Base-by-base conservation (phyloP, 2,329 filamentous ascomycete genomes). In the Aspergillus jensenii region DNA sequence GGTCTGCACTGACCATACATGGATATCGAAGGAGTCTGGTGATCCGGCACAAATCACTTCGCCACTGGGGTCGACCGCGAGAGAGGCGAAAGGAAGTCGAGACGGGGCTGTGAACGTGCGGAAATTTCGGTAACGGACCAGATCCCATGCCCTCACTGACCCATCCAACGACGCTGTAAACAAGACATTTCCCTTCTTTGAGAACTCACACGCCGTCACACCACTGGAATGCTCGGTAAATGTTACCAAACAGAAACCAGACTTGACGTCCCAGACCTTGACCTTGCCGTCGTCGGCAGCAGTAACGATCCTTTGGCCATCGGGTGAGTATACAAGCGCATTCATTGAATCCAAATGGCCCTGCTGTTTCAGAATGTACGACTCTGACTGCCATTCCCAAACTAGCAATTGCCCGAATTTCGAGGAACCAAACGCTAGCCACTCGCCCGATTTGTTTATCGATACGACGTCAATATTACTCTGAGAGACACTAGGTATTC, bases 361-460 rank as follows among this genome's bases (percentile, higher is more conserved):
- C 75, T 98, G 95, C 71, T 99, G 95, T 77, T 99, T 99, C 48
- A 99, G 81, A 58, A 99, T 96, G 74, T 99, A 99, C 6, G 93
- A 98, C 75, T 99, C 96, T 0, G 95, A 99, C 72, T 98, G 93
- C 93, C 96, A 99, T 74, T 99, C 95, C 95, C 95, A 99, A 4
- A 99, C 95, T 4, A 99, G 79, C n/a, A 99, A 81, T 72, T 99
- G 95, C 0, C 96, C 96, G 5, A 96, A 83, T 68, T 96, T 96
- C 2, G 95, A 96, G 0, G 96, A 95, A 14, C 93, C 95, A 73
- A 99, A 97, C 0, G 96, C 96, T 21, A 99, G 80, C 95, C 95
- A 99, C 78, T 98, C 93, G 52, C 95, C 95, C 33, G 89, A 90
- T 73, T 90, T 90, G 78, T 98, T 99, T 70, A 97, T 91, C 0